Conservation (phyloP, 2,329 filamentous ascomycete species). For the Hawksworthiomyces lignivorus region DNA sequence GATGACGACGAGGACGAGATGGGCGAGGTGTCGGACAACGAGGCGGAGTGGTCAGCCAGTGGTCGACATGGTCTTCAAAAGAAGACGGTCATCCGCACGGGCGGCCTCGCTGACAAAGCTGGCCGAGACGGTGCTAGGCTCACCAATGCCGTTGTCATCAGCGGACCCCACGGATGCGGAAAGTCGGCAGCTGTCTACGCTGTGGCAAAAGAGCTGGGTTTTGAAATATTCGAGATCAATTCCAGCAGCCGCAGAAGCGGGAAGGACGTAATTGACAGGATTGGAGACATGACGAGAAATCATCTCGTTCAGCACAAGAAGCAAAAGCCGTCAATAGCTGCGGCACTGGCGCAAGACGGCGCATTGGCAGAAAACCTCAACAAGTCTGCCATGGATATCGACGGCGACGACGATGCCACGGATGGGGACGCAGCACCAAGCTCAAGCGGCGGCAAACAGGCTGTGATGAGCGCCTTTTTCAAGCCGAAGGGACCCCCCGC, state of each 20-base stretch:
- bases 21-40: slow-evolving; percentile 58
- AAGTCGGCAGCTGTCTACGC: slow-evolving; percentile 92
- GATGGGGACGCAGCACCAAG: neutral
- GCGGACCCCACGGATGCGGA: slow-evolving; percentile 81
- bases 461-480: slow-evolving; percentile 77
- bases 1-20: slow-evolving; percentile 67
- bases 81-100: slow-evolving; percentile 48
- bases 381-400: slow-evolving; percentile 46
- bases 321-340: neutral
- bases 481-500: slow-evolving; percentile 39
- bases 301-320: slow-evolving; percentile 64
- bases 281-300: slow-evolving; percentile 95
- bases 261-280: slow-evolving; percentile 81
- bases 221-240: slow-evolving; percentile 94
- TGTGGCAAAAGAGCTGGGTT: slow-evolving; percentile 82
- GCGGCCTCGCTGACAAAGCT: slow-evolving; percentile 25
- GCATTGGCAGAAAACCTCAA: slow-evolving; percentile 31
- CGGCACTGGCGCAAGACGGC: slow-evolving; percentile 4
- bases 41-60: slow-evolving; percentile 38
- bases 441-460: slow-evolving; percentile 68
- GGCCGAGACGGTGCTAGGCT: slow-evolving; percentile 37
- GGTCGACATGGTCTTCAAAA: slow-evolving; percentile 31
- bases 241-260: slow-evolving; percentile 74
- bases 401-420: slow-evolving; percentile 1
- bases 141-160: slow-evolving; percentile 76